These are phyloP conservation scores for Petunia hybrid DNA, from an alignment of 305 asterid genomes.

Conservation along the genomic window DNA sequence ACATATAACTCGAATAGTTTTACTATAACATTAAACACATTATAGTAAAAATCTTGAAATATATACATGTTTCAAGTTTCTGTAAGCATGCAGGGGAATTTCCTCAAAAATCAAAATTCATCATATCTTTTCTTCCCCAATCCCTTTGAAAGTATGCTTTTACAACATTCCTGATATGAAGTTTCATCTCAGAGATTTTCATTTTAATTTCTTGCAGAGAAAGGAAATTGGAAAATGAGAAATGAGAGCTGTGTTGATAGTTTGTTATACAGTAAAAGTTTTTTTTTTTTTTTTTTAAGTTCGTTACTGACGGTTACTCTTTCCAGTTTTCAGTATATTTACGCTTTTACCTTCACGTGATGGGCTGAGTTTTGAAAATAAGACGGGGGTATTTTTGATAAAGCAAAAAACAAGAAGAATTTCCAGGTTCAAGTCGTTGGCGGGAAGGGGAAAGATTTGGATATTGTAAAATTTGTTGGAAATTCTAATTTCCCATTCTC, in stretches of 20 bases:
- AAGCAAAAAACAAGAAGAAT: background rate
- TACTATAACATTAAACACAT: background rate
- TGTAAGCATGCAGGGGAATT: background rate
- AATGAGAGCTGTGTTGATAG: background rate
- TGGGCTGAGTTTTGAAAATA: background rate
- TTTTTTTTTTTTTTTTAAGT: background rate
- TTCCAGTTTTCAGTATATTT: background rate
- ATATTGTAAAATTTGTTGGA: background rate
- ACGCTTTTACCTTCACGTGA: background rate
- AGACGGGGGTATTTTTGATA: background rate
- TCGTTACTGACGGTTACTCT: background rate
- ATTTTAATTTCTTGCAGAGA: background rate
- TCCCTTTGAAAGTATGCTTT: slow-evolving; percentile 16
- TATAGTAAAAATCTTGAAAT: slow-evolving; percentile 9
- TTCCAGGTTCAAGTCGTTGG: background rate
- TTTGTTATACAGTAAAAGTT: slow-evolving; percentile 1
- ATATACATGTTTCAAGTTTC: background rate
- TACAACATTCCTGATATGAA: background rate
- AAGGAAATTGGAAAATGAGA: background rate
- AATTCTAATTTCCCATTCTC: background rate
- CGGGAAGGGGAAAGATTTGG: background rate
- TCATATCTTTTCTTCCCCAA: background rate
- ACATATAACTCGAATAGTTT: background rate
- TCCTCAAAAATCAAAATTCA: background rate
- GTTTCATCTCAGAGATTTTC: slow-evolving; percentile 7